Percentiles rank a stretch among this genome's conserved stretches.
phyloP scores from a whole-genome alignment of 2,329 filamentous ascomycete species.

The Chaetomiaceae sp. region DNA sequence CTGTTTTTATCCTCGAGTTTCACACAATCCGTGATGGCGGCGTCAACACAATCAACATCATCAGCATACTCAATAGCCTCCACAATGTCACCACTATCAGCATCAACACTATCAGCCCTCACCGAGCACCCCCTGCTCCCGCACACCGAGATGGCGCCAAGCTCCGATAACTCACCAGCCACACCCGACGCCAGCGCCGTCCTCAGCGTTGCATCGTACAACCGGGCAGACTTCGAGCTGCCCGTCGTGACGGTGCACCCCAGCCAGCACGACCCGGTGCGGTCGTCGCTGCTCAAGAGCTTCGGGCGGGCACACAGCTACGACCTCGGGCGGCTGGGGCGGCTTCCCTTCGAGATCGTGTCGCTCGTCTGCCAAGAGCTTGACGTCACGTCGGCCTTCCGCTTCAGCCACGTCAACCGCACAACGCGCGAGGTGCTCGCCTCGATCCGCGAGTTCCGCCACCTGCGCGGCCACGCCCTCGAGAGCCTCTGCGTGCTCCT shows the following conservation, averaged over 20 bases:
- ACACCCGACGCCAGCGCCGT: conserved; percentile 5
- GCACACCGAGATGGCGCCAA: too few relatives aligned
- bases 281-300: conserved; percentile 8
- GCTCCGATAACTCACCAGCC: background rate
- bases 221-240: conserved; percentile 6
- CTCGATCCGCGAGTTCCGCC: conserved; percentile 13
- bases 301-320: conserved; percentile 1
- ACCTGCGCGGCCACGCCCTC: conserved; percentile 11
- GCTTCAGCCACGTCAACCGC: conserved; percentile 17
- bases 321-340: conserved; percentile 7
- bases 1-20: too few relatives aligned
- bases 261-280: conserved; percentile 12
- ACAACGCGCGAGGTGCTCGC: conserved; percentile 13
- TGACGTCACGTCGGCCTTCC: conserved; percentile 11
- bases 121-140: too few relatives aligned
- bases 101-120: too few relatives aligned
- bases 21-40: too few relatives aligned
- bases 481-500: conserved; percentile 14
- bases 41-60: too few relatives aligned
- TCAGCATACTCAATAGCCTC: background rate
- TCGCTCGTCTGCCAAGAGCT: conserved; percentile 15
- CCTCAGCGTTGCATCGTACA: conserved; percentile 12
- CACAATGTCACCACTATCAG: background rate
- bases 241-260: conserved; percentile 11
- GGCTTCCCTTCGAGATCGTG: conserved; percentile 15